Evolutionary conservation across 2,329 filamentous ascomycete species (phyloP).

Genomic region (Cladophialophora exuberans): DNA sequence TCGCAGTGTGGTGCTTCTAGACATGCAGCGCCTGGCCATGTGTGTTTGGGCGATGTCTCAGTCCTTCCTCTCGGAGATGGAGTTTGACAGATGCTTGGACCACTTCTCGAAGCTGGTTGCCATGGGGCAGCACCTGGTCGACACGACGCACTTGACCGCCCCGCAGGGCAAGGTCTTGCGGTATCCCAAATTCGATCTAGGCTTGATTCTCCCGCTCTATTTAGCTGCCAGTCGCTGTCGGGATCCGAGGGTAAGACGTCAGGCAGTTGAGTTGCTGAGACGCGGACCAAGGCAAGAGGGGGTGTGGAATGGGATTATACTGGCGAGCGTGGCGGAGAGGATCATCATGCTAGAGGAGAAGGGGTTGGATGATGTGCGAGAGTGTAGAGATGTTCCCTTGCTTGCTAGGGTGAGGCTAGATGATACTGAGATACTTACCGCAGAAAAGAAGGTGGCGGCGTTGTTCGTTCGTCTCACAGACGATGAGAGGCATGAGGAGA

Average conservation of each 20-base stretch:
- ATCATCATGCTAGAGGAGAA: conserved; percentile 40
- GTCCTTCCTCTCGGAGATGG: conserved; percentile 2
- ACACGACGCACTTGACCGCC: neutral
- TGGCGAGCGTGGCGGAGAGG: conserved; percentile 30
- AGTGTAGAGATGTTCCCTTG: neutral
- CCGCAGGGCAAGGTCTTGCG: neutral
- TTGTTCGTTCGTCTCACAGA: neutral
- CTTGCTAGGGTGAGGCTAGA: neutral
- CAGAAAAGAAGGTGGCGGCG: neutral
- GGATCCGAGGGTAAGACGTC: conserved; percentile 37
- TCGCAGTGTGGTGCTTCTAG: neutral
- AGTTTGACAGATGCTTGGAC: neutral
- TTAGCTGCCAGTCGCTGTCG: conserved; percentile 40
- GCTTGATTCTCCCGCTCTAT: conserved; percentile 32
- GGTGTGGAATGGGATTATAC: conserved; percentile 32
- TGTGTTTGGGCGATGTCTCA: neutral
- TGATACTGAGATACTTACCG: neutral
- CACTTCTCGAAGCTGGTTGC: neutral
- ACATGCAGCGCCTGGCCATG: conserved; percentile 1
- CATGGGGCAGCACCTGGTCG: neutral
- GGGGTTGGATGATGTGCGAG: neutral
- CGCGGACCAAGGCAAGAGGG: conserved; percentile 37
- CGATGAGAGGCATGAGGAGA: neutral
- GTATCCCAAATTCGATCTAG: conserved; percentile 14
- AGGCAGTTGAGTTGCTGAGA: conserved; percentile 36